phyloP scores from a whole-genome alignment of 83 land plant species.

The Thuja plicata region DNA sequence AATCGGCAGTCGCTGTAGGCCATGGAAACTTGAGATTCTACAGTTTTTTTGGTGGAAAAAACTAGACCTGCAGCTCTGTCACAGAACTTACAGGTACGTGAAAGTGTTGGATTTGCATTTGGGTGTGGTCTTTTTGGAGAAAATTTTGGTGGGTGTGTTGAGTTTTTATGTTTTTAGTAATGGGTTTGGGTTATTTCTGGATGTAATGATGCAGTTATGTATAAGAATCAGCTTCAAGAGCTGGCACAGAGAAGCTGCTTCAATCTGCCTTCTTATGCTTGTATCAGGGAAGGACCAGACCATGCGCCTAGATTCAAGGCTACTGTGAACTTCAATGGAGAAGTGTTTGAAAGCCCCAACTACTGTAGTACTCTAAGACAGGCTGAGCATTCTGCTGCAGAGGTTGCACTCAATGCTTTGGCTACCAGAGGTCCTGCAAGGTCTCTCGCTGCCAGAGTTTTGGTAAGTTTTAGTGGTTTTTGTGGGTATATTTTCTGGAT shows the following conservation, averaged over 20 bases:
- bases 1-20: neutral
- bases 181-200: neutral
- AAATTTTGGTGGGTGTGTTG: neutral
- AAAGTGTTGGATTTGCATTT: neutral
- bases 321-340: conserved; percentile 65
- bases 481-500: neutral
- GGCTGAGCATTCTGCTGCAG: conserved; percentile 67
- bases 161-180: neutral
- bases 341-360: conserved; percentile 48
- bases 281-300: conserved; percentile 65
- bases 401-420: conserved; percentile 51
- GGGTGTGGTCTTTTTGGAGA: neutral
- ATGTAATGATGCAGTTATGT: conserved; percentile 28
- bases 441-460: conserved; percentile 43
- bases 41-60: neutral
- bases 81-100: neutral
- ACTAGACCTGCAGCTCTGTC: neutral
- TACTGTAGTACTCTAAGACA: conserved; percentile 56
- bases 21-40: neutral
- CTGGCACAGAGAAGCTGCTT: conserved; percentile 68
- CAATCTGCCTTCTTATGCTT: conserved; percentile 62
- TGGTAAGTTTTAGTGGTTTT: conserved; percentile 24
- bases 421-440: conserved; percentile 42
- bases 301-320: conserved; percentile 71
- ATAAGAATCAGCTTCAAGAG: conserved; percentile 66